phyloP scores from a whole-genome alignment of 495 filamentous ascomycete genomes.

The Cairneyella variabilis region DNA sequence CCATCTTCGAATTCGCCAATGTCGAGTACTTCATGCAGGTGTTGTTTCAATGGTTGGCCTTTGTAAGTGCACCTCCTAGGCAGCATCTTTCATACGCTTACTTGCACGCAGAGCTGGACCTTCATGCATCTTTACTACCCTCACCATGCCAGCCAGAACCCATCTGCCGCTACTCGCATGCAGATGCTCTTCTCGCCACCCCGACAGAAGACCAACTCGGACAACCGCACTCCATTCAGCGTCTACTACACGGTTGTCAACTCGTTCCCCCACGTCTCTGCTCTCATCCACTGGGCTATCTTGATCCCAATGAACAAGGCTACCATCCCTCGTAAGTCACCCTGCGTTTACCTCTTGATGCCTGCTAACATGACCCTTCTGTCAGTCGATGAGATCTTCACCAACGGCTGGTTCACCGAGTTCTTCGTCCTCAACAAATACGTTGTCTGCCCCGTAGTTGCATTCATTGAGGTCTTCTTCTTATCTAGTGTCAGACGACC shows the following conservation, averaged over 20 bases:
- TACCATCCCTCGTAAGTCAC: conserved; percentile 11
- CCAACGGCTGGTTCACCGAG: conserved; percentile 4
- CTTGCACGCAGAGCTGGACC: conserved; percentile 37
- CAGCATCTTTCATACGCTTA: neutral
- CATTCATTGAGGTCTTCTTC: conserved; percentile 40
- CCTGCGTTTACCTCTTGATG: neutral
- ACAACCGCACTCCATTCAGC: conserved; percentile 41
- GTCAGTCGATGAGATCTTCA: conserved; percentile 12
- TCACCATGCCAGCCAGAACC: conserved; percentile 29
- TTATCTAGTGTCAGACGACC: conserved; percentile 48
- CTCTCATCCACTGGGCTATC: conserved; percentile 43
- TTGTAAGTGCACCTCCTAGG: conserved; percentile 28
- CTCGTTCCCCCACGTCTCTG: conserved; percentile 41
- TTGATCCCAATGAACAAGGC: conserved; percentile 23
- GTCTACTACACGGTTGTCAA: conserved; percentile 44
- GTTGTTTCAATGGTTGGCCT: conserved; percentile 40
- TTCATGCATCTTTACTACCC: conserved; percentile 45
- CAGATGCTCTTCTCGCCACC: conserved; percentile 37
- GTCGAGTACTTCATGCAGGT: conserved; percentile 37
- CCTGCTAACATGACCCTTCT: neutral
- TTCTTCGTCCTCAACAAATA: conserved; percentile 45
- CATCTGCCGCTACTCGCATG: conserved; percentile 19
- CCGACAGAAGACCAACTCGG: conserved; percentile 27
- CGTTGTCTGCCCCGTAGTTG: conserved; percentile 37
- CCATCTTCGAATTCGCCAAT: conserved; percentile 46